Evolutionary conservation across 805 yeast genomes (phyloP), one percentile per base, ranked within the genome.

Genomic region (Metschnikowia colocasiae): DNA sequence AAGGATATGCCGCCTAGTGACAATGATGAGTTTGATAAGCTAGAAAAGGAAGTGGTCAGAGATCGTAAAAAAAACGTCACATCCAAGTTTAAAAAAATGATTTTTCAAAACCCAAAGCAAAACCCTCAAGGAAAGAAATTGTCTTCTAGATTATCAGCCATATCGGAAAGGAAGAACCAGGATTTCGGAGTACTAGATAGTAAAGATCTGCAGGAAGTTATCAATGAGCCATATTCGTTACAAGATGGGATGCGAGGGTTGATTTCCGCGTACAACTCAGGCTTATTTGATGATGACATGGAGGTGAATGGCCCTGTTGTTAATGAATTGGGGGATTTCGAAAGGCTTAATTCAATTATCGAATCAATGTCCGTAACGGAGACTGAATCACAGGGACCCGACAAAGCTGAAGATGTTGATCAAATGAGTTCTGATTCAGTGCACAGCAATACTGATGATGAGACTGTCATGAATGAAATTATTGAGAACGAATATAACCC

Each of bases 211-310:
- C 23, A 19, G 7, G 19, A 36, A 25, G 19, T 10, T 19, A n/a
- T n/a, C 29, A 10, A 13, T 39, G 19, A 27, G 8, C 42, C 18
- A 18, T 13, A 39, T 9, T 19, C n/a, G 20, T 29, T 26, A 25
- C 73, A 71, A 20, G 68, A 68, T 16, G 76, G 80, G 54, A 47
- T 76, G 53, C 84, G 80, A 41, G 72, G 76, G 3, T 77, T 82
- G 83, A 85, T 80, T 0, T 71, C 73, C 43, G 85, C 85, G 0
- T 83, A 83, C 53, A 65, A 72, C n/a, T 54, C 71, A 19, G 87
- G 87, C 1, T 60, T 76, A 53, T 81, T 79, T 56, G 85, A 82
- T 56, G 86, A 80, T 50, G 86, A 82, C 53, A 62, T 78, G 8
- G 71, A 66, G 20, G 76, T 81, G 0, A 73, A 74, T 41, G 86